Percentiles rank a stretch among this genome's conserved stretches.
Evolutionary conservation across 345 rosid genomes (phyloP).

Genomic region (Passiflora organensis): DNA sequence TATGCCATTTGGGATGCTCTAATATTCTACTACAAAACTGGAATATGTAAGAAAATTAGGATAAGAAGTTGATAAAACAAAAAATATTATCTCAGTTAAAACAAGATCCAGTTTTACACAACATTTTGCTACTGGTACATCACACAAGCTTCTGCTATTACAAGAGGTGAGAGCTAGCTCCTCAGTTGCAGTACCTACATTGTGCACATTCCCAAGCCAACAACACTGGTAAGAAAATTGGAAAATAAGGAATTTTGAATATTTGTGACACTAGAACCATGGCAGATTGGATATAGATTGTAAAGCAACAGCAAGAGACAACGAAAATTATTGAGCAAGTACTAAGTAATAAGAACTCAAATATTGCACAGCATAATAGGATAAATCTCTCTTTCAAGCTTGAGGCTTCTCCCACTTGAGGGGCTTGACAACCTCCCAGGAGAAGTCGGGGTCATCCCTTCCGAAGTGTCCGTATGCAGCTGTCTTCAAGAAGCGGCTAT

Average conservation of each 20-base stretch:
- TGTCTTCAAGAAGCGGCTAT: conserved; percentile 41
- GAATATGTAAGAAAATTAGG: too few species aligned
- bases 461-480: too few species aligned
- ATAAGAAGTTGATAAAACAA: too few species aligned
- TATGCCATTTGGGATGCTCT: too few species aligned
- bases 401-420: conserved; percentile 33
- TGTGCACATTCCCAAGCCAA: conserved; percentile 16
- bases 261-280: conserved; percentile 20
- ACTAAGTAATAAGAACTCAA: not conserved
- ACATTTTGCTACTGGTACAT: conserved; percentile 8
- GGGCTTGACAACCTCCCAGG: conserved; percentile 52
- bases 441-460: conserved; percentile 52
- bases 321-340: conserved; percentile 25
- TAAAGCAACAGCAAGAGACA: conserved; percentile 15
- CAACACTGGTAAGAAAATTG: not conserved
- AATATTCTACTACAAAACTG: too few species aligned
- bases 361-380: conserved; percentile 1
- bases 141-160: not conserved
- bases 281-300: too few species aligned
- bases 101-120: too few species aligned
- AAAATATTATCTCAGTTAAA: too few species aligned
- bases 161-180: conserved; percentile 2
- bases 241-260: conserved; percentile 14
- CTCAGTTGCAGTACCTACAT: conserved; percentile 16
- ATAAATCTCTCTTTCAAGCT: conserved; percentile 14